Base-by-base conservation (phyloP, 2,329 filamentous ascomycete species). In the Fusarium kyushuense region DNA sequence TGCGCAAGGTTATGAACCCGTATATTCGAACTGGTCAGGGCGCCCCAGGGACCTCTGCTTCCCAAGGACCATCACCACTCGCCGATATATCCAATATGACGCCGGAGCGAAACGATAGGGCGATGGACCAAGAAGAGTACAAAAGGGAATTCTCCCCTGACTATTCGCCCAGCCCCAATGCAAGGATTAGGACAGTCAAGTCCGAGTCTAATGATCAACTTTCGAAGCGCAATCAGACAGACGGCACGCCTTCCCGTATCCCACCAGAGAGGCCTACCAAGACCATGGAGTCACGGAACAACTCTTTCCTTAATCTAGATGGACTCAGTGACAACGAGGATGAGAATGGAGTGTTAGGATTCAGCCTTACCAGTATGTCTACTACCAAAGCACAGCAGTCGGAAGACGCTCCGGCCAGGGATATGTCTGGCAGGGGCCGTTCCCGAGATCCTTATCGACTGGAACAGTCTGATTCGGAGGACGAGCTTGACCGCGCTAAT, bases 1-100 rank as follows among this genome's bases (percentile, higher is more conserved):
- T 97, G 70, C 88, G 92, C 62, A 88, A 92, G 79, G 92, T 92
- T 53, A 97, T 97, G 93, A 92, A 91, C 79, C 93, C 92, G 9
- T 97, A 93, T 76, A 81, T 97, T 21, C 80, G 79, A 54, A 76
- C 72, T 32, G 79, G 75, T 54, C 74, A 75, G 8, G 63, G 59
- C 32, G 64, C 66, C 16, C 71, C 71, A 19, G 70, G 75, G 14
- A 70, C 74, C 11, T 69, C 75, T 4, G 74, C 49, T n/a, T 41
- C 58, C n/a, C 72, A 74, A 57, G 71, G 72, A 11, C 72, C 72
- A 17, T 74, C 72, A 25, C 72, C 72, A 6, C 33, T 74, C 57
- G 43, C 68, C 29, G 72, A 72, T 56, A 70, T 71, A 43, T 66
- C 72, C 45, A 76, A 74, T 25, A 61, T 75, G 23, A 71, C 71